A percentile compares a stretch with the other conserved stretches of the same genome.
These are phyloP conservation scores for Fusarium albidum DNA, from an alignment of 2,329 filamentous ascomycete species.

Conservation along the genomic window DNA sequence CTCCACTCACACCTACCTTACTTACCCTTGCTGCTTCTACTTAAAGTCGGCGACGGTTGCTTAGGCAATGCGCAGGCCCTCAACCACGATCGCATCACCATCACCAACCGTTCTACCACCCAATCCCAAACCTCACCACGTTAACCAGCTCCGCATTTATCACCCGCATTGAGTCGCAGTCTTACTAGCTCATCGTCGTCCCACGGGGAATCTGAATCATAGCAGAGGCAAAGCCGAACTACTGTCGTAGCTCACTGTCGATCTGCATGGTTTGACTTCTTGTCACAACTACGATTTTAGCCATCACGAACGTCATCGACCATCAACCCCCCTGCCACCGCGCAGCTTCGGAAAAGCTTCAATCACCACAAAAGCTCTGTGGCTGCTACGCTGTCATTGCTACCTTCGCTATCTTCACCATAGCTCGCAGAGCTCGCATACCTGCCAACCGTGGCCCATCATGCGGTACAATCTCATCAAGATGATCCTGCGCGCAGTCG, in stretches of 20 bases:
- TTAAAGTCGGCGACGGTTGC: slow-evolving; percentile 30
- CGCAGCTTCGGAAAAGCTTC: slow-evolving; percentile 3
- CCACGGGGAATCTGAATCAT: slow-evolving; percentile 13
- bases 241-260: slow-evolving; percentile 20
- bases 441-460: slow-evolving; percentile 28
- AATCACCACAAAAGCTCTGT: not conserved
- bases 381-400: slow-evolving; percentile 1
- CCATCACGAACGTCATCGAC: not conserved
- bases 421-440: slow-evolving; percentile 2
- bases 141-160: slow-evolving; percentile 31
- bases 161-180: slow-evolving; percentile 25
- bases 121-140: slow-evolving; percentile 1
- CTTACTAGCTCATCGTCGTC: slow-evolving; percentile 29
- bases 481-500: slow-evolving; percentile 55
- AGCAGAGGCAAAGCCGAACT: slow-evolving; percentile 5
- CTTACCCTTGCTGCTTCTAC: slow-evolving; percentile 17
- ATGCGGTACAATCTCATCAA: slow-evolving; percentile 51
- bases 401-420: slow-evolving; percentile 2
- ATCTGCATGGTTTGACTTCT: slow-evolving; percentile 1
- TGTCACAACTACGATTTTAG: slow-evolving; percentile 1
- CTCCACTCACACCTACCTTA: slow-evolving; percentile 27
- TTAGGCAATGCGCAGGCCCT: slow-evolving; percentile 36
- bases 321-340: not conserved
- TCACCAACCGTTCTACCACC: slow-evolving; percentile 4
- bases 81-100: slow-evolving; percentile 24